Base-by-base conservation (phyloP, 345 rosid species). In the Murraya koenigii region DNA sequence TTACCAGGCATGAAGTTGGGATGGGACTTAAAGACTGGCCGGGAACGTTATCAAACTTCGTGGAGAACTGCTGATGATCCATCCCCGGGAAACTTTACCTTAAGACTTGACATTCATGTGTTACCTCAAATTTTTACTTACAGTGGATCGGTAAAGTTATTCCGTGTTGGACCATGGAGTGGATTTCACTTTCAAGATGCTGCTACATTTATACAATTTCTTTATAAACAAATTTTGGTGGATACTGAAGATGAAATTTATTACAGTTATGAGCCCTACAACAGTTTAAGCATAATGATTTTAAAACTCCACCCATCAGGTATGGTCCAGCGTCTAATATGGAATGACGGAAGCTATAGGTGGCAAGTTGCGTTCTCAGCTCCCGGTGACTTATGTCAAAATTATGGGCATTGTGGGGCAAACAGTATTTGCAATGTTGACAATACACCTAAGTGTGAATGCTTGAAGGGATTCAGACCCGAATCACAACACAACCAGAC, bases 81-180 rank as follows among this genome's bases (percentile, higher is more conserved):
- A 0, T 78, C 75, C 23, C 17, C 64, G 0, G 89, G 87, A 1
- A 80, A 75, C 15, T 83, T 41, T n/a, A 72, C 83, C 25, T 77
- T 68, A 30, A 44, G 55, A 55, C 1, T 84, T 4, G 70, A 81
- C 15, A 44, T 44, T 44, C 32, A 7, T 20, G 88, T 88, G 35
- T 74, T 82, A 56, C 87, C 87, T 6, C 87, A 82, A 56, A 0
- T 63, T 0, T 81, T 65, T 35, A 11, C 83, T 1, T 14, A 5
- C 49, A 78, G 25, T n/a, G 72, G 83, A 47, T 25, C n/a, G 5
- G 74, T 1, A 15, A 32, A 14, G 28, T 11, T 26, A 8, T 5
- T 76, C 44, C 26, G 89, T 2, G 25, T 60, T 0, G 89, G 90
- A n/a, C 73, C 86, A 6, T 86, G 87, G 89, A 84, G 83, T 77